Base-by-base conservation (phyloP, 192 early-diverging fungal genomes). In the Mortierella antarctica region DNA sequence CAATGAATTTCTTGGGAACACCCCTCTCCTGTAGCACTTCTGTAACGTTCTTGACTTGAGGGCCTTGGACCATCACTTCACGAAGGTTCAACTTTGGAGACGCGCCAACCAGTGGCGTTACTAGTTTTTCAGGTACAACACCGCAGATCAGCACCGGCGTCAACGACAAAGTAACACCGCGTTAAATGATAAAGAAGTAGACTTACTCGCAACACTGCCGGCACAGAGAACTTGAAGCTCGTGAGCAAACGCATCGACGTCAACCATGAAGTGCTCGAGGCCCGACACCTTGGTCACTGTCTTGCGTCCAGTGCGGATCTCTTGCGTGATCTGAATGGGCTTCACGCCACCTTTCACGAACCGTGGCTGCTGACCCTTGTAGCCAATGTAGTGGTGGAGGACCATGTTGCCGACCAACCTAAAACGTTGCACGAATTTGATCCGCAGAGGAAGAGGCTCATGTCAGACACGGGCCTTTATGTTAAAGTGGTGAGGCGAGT, bases 51-150 rank as follows among this genome's bases (percentile, higher is more conserved):
- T 89, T 92, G 44, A 87, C 78, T 65, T 95, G 93, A 47, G 86
- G 86, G n/a, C 93, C 93, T 78, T 95, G 93, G 0, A 92, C 90
- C 88, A 94, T 87, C 7, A 95, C 84, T 65, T 95, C 93, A 20
- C 83, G 78, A 42, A 88, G 46, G 15, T 88, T 84, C 47, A 83
- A 59, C 57, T 88, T 86, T 13, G 89, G 89, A 12, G 84, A 83
- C 31, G 86, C 83, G 13, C 86, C 86, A 21, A 82, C 83, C 17
- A 88, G 60, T 42, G 85, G 83, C 39, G 84, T 87, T 49, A 84
- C 89, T 92, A 73, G 12, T 55, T 44, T 14, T 66, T 21, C 11
- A 18, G 56, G 39, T 12, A 60, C 23, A 66, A 52, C 41, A 44
- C 53, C 42, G 21, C 42, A 42, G 3, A n/a, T 61, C 42, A 61